phyloP scores from a whole-genome alignment of 2,329 filamentous ascomycete genomes.

The Microsporum audouinii region DNA sequence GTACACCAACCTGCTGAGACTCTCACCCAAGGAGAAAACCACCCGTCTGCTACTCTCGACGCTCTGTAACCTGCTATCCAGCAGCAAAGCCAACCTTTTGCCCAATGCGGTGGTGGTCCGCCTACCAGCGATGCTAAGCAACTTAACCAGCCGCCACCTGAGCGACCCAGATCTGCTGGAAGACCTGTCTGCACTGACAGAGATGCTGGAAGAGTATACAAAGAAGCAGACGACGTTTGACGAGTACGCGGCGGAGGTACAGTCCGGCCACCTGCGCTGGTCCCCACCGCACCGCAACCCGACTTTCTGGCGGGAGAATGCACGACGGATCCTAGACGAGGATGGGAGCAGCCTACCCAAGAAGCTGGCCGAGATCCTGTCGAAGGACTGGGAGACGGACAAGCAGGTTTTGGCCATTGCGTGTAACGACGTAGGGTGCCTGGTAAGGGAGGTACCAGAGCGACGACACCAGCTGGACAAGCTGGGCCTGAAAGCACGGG shows the following conservation, averaged over 20 bases:
- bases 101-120: constrained; percentile 78
- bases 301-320: constrained; percentile 86
- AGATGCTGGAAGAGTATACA: constrained; percentile 76
- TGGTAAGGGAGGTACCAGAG: constrained; percentile 84
- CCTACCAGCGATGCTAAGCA: constrained; percentile 53
- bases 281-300: constrained; percentile 79
- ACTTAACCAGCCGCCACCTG: constrained; percentile 43
- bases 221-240: constrained; percentile 57
- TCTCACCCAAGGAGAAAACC: constrained; percentile 97
- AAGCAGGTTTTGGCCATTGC: constrained; percentile 80
- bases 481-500: constrained; percentile 68
- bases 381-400: constrained; percentile 72
- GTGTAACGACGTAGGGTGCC: constrained; percentile 78
- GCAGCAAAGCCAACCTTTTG: constrained; percentile 56
- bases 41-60: constrained; percentile 84
- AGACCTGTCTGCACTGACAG: constrained; percentile 39
- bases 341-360: constrained; percentile 67
- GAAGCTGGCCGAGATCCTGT: constrained; percentile 75
- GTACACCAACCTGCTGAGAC: constrained; percentile 80
- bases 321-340: constrained; percentile 71
- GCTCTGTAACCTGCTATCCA: constrained; percentile 72
- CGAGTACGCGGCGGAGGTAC: constrained; percentile 67
- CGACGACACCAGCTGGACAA: constrained; percentile 69
- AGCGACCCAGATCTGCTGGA: constrained; percentile 41
- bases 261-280: constrained; percentile 81